phyloP scores from a whole-genome alignment of 2,329 filamentous ascomycete genomes.

The Phialophora tarda region DNA sequence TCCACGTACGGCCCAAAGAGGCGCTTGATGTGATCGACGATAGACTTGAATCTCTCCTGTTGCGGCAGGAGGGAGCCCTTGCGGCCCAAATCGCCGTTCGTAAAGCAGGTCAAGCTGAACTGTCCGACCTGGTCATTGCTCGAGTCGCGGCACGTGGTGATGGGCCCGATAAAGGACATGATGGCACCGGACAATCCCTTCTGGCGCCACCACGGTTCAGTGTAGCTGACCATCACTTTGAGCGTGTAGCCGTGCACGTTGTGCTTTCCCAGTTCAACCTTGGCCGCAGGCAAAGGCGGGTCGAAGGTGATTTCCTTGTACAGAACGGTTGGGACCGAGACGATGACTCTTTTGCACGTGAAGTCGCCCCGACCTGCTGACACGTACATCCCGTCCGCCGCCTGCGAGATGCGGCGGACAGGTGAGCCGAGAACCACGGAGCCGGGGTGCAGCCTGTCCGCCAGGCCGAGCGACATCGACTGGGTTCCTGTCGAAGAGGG shows the following conservation, averaged over 20 bases:
- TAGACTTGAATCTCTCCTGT: conserved; percentile 24
- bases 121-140: conserved; percentile 39
- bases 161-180: conserved; percentile 55
- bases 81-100: conserved; percentile 31
- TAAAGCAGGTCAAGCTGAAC: conserved; percentile 47
- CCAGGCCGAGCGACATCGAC: conserved; percentile 48
- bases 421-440: conserved; percentile 42
- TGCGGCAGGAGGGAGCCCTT: conserved; percentile 29
- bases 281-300: conserved; percentile 53
- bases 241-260: conserved; percentile 56
- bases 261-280: conserved; percentile 46
- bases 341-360: conserved; percentile 54
- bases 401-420: conserved; percentile 45
- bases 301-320: conserved; percentile 55
- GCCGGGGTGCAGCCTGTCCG: conserved; percentile 43
- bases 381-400: conserved; percentile 34
- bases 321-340: conserved; percentile 56
- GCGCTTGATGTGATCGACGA: conserved; percentile 32
- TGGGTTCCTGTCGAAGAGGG: conserved; percentile 50
- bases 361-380: conserved; percentile 38
- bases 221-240: conserved; percentile 57
- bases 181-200: conserved; percentile 48
- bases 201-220: conserved; percentile 53
- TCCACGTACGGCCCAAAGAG: conserved; percentile 28
- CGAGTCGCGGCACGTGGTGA: conserved; percentile 55